A percentile compares a stretch with the other conserved stretches of the same genome.
Conservation (phyloP, 768 basidiomycete genomes). For the Omphalotus guepiniiformis region DNA sequence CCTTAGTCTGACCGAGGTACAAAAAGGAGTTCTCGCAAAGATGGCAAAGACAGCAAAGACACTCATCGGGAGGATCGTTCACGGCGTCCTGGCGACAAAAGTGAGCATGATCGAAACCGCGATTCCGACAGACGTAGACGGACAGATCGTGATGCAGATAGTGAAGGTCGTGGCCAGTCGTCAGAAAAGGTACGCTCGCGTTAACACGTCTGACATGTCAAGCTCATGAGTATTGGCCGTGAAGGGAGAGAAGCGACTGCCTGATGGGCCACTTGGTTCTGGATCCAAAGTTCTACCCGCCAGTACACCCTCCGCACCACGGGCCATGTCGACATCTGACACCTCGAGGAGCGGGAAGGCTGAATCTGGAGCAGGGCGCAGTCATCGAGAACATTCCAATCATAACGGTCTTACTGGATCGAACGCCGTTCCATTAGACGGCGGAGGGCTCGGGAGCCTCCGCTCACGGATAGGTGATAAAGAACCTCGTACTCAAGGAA, state of each 20-base stretch:
- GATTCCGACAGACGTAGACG: constrained; percentile 67
- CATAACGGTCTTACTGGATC: constrained; percentile 12
- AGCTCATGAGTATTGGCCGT: constrained; percentile 17
- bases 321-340: constrained; percentile 60
- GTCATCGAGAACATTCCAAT: constrained; percentile 24
- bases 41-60: too few species aligned
- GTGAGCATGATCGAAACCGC: constrained; percentile 58
- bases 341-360: constrained; percentile 35
- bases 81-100: constrained; percentile 62
- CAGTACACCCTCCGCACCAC: constrained; percentile 63
- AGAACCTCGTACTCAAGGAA: constrained; percentile 42
- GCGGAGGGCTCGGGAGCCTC: constrained; percentile 30
- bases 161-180: constrained; percentile 40
- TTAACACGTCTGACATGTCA: neutral
- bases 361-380: constrained; percentile 29
- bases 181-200: constrained; percentile 55
- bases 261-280: constrained; percentile 39
- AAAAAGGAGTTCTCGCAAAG: constrained; percentile 80
- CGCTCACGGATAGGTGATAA: constrained; percentile 62
- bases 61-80: constrained; percentile 69
- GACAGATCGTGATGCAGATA: constrained; percentile 61
- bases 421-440: constrained; percentile 10
- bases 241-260: constrained; percentile 51
- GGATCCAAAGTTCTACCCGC: constrained; percentile 47
- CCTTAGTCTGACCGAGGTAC: constrained; percentile 63